phyloP scores from a whole-genome alignment of 495 filamentous ascomycete species.

The Daldinia vernicosa region DNA sequence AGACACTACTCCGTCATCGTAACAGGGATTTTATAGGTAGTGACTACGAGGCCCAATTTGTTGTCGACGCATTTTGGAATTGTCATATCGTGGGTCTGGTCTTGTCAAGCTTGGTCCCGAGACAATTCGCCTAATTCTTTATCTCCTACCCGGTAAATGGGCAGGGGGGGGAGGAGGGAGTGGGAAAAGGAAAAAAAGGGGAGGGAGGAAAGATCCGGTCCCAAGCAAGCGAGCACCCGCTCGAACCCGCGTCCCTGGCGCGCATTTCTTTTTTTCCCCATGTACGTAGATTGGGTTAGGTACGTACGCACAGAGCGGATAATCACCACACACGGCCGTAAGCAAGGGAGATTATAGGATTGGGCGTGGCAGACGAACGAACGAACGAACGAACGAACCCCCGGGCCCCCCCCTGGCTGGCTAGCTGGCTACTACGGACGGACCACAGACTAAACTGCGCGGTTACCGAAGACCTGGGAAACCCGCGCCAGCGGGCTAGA shows the following conservation, averaged over 20 bases:
- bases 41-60: neutral
- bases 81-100: constrained; percentile 41
- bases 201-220: constrained; percentile 28
- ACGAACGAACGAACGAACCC: neutral
- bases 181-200: neutral
- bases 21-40: constrained; percentile 24
- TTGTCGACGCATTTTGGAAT: constrained; percentile 9
- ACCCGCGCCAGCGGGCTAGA: constrained; percentile 23
- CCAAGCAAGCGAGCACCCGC: constrained; percentile 29
- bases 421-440: neutral
- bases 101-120: constrained; percentile 42
- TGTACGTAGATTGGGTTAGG: neutral
- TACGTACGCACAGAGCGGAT: neutral
- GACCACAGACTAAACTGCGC: constrained; percentile 2
- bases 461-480: constrained; percentile 33
- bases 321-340: constrained; percentile 44
- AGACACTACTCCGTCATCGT: constrained; percentile 12
- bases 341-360: constrained; percentile 22
- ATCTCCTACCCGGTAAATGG: constrained; percentile 35
- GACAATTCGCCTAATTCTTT: constrained; percentile 48
- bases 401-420: neutral
- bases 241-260: constrained; percentile 17
- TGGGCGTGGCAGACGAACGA: neutral
- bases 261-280: neutral
- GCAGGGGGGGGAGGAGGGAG: neutral